A percentile compares a stretch with the other conserved stretches of the same genome.
Conservation (phyloP, 331 rosid genomes). For the Pyracantha coccinea region DNA sequence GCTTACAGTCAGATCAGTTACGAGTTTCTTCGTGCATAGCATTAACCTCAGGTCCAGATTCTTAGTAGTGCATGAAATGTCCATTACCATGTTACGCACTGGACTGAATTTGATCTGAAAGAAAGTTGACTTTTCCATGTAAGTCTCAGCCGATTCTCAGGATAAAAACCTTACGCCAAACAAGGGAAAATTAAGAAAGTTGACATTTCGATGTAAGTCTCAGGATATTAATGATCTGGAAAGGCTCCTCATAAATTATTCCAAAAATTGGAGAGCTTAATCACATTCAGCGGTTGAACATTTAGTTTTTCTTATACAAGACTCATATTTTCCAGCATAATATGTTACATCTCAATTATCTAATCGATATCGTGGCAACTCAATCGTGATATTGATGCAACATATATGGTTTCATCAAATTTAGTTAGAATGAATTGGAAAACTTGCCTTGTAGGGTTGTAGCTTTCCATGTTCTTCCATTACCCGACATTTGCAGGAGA, state of each 20-base stretch:
- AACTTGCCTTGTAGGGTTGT: constrained; percentile 33
- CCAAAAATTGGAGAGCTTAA: background rate
- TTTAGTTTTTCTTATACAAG: background rate
- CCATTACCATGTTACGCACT: constrained; percentile 32
- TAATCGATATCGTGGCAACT: background rate
- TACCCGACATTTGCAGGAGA: constrained; percentile 35
- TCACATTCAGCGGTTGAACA: no score
- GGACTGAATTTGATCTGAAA: constrained; percentile 27
- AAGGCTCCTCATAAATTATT: background rate
- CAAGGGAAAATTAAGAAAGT: background rate
- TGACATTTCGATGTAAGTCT: no score
- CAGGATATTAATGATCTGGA: background rate
- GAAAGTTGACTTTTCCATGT: background rate
- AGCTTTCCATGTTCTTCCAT: constrained; percentile 25
- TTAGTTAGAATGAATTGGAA: background rate
- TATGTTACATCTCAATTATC: background rate
- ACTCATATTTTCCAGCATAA: background rate
- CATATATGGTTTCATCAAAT: background rate
- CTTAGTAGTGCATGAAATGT: constrained; percentile 34
- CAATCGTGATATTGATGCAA: background rate
- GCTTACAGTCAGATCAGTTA: constrained; percentile 24
- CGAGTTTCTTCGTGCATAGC: constrained; percentile 19
- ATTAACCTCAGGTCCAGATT: constrained; percentile 45
- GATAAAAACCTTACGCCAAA: background rate
- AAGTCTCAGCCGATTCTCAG: background rate